phyloP scores from a whole-genome alignment of 78 protist species.

The Emiliania huxleyi region DNA sequence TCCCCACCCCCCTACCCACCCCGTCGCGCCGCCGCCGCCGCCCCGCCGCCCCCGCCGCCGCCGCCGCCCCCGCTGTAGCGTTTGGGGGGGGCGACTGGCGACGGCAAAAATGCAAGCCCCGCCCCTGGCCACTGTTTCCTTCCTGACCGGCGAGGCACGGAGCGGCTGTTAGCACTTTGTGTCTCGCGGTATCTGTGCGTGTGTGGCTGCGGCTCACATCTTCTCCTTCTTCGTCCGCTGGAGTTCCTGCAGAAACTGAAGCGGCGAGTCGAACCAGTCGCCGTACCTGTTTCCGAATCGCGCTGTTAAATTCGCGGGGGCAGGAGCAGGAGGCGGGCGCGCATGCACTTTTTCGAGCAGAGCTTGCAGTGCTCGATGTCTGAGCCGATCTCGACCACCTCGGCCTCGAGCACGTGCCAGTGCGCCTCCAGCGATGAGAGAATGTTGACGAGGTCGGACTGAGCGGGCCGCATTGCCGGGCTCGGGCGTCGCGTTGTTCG shows the following conservation, averaged over 20 bases:
- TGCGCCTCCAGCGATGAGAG: constrained; percentile 54
- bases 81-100: too few relatives aligned
- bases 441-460: constrained; percentile 48
- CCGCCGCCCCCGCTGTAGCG: too few relatives aligned
- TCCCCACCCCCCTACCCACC: too few relatives aligned
- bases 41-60: too few relatives aligned
- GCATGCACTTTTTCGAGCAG: not conserved
- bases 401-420: constrained; percentile 55
- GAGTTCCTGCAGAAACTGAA: constrained; percentile 51
- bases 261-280: constrained; percentile 49
- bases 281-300: constrained; percentile 21
- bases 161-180: not conserved
- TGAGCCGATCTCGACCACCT: constrained; percentile 46
- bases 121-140: too few relatives aligned
- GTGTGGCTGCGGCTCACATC: constrained; percentile 20
- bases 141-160: too few relatives aligned
- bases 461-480: too few relatives aligned
- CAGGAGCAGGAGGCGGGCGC: not conserved
- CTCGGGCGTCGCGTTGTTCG: too few relatives aligned
- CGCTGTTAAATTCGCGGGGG: not conserved
- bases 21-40: too few relatives aligned
- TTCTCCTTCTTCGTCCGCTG: constrained; percentile 52
- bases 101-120: too few relatives aligned
- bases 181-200: not conserved
- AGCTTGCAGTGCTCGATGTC: constrained; percentile 43